Base-by-base conservation (phyloP, 129 eudicot genomes). In the Lactuca saligna region DNA sequence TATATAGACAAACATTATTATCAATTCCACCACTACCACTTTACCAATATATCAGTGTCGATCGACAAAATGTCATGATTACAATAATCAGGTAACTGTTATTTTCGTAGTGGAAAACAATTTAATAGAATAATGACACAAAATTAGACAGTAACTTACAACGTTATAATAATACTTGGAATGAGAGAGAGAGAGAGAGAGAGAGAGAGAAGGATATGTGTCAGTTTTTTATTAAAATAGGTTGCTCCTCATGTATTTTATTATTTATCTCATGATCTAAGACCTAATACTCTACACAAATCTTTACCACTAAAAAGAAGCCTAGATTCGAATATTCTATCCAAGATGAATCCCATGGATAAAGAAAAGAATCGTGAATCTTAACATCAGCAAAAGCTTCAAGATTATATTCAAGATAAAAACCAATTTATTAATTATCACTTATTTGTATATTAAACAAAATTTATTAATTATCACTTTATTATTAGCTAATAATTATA, bases 321-420 rank as follows among this genome's bases (percentile, higher is more conserved):
- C 61, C 56, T 20, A 20, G 29, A 29, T 75, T 54, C 69, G 39
- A 41, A 58, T 44, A 82, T 20, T 1, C 25, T 20, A 20, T 20
- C 25, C 25, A 20, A 20, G 25, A 20, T 81, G 87, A 59, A 77
- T 65, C 81, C 61, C 51, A 70, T 7, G 72, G 62, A 58, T 9
- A 78, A 69, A 65, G 37, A 66, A 66, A 57, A 70, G 32, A 81
- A 70, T 74, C 85, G 97, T 91, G 74, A 80, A 85, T 79, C 79
- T 91, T 75, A 81, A 84, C 62, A 69, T 87, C 14, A 86, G 89
- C 70, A 70, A 39, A 57, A 77, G 17, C 39, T 38, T 65, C 70
- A 57, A 29, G 83, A 87, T 38, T 50, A 1, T 59, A 71, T 66
- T 71, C 80, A 49, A 73, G 63, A 70, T 31, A 81, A 64, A 78